A percentile compares a stretch with the other conserved stretches of the same genome.
phyloP scores from a whole-genome alignment of 768 basidiomycete species.

The Russula abietina region DNA sequence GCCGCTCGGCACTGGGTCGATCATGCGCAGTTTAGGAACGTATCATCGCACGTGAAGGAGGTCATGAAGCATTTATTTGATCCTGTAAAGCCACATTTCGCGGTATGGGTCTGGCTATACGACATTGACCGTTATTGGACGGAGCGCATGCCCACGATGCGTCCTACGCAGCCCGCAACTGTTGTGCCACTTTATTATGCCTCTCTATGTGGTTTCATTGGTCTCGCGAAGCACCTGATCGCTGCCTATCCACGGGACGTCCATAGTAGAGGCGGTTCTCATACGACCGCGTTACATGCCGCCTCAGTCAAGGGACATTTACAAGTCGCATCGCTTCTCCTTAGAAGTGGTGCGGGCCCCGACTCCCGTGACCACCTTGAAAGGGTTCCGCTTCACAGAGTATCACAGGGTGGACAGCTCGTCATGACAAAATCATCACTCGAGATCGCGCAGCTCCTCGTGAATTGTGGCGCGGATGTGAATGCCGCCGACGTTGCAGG shows the following conservation, averaged over 20 bases:
- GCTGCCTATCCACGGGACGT: not conserved
- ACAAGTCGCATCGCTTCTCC: not conserved
- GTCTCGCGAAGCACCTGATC: not conserved
- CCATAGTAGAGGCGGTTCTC: not conserved
- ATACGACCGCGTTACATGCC: not conserved
- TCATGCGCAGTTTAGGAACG: not conserved
- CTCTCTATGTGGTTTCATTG: not conserved
- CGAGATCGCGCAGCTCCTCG: not conserved
- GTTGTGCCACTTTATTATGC: conserved; percentile 3
- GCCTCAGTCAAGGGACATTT: not conserved
- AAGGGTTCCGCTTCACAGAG: not conserved
- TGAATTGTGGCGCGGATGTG: not conserved
- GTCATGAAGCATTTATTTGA: conserved; percentile 1
- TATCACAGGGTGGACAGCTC: not conserved
- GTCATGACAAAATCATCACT: not conserved
- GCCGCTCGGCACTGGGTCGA: conserved; percentile 3
- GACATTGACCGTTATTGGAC: conserved; percentile 4
- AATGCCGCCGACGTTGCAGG: not conserved
- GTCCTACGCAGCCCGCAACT: not conserved
- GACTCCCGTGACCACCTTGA: not conserved
- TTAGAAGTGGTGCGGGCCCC: not conserved
- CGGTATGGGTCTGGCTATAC: conserved; percentile 9
- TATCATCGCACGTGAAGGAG: not conserved
- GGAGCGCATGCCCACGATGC: not conserved
- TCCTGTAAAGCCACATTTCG: not conserved